Conservation (phyloP, 177 flowering plant species). For the Vitis hybrid region DNA sequence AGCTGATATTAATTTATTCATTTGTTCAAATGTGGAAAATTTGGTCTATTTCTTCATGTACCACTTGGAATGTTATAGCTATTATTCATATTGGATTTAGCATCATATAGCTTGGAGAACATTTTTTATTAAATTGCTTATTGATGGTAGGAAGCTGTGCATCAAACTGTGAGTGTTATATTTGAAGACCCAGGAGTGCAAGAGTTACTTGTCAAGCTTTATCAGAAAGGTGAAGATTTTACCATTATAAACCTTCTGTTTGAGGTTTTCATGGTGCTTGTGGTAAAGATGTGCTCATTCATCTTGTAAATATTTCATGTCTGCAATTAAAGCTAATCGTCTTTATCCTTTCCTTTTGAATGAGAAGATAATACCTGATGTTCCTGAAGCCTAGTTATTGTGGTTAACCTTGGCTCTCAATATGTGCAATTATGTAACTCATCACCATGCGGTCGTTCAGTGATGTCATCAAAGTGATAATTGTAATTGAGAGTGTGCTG, state of each 20-base stretch:
- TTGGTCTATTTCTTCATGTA: background rate
- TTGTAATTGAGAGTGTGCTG: too few species aligned
- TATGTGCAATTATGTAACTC: too few species aligned
- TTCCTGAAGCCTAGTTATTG: too few species aligned
- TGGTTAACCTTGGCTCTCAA: too few species aligned
- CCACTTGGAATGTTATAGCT: background rate
- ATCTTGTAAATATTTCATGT: background rate
- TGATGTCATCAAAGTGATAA: too few species aligned
- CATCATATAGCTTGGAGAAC: background rate
- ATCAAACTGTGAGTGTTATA: slow-evolving; percentile 81
- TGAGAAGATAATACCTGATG: background rate
- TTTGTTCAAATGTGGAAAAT: too few species aligned
- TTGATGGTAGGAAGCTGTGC: slow-evolving; percentile 81
- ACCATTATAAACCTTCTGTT: background rate
- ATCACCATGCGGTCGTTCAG: too few species aligned
- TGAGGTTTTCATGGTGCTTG: background rate
- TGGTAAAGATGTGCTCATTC: background rate
- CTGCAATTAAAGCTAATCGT: background rate
- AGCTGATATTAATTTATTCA: too few species aligned
- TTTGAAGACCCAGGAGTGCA: slow-evolving; percentile 99
- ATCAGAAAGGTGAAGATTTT: slow-evolving; percentile 69
- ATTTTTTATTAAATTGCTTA: background rate
- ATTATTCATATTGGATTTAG: background rate
- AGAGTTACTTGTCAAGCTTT: slow-evolving; percentile 85
- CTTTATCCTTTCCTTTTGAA: slow-evolving; percentile 1